phyloP scores from a whole-genome alignment of 148 eudicot genomes.

The Camellia japonica region DNA sequence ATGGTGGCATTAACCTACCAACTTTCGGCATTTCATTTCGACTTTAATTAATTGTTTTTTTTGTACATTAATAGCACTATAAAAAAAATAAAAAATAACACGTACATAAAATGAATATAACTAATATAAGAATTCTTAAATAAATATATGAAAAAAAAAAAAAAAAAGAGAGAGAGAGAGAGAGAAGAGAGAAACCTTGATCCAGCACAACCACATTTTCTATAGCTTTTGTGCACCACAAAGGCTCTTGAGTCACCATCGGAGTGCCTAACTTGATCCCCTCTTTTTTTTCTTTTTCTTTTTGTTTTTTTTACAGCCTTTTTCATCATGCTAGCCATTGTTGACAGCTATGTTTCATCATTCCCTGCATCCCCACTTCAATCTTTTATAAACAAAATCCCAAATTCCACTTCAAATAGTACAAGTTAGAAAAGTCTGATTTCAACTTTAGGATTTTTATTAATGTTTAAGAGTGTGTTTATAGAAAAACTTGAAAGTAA shows the following conservation, averaged over 20 bases:
- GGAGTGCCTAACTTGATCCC: slow-evolving; percentile 11
- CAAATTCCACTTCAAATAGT: neutral
- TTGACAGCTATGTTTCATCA: slow-evolving; percentile 23
- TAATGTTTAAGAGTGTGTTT: too few species aligned
- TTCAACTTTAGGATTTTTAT: too few species aligned
- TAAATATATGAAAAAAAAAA: too few species aligned
- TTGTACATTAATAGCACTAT: neutral
- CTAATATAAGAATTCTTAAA: too few species aligned
- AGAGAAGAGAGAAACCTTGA: neutral
- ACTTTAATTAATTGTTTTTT: neutral
- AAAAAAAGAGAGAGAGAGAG: neutral
- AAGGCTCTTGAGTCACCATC: slow-evolving; percentile 10
- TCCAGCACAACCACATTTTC: neutral
- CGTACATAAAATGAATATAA: too few species aligned
- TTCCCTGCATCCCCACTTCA: neutral
- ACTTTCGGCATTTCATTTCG: neutral
- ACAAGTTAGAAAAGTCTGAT: too few species aligned
- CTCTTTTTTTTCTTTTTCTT: slow-evolving; percentile 11
- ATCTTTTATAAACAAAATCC: neutral
- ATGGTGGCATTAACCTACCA: neutral
- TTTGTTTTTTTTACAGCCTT: neutral
- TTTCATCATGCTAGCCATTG: slow-evolving; percentile 15
- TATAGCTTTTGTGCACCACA: neutral
- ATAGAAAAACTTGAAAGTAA: too few species aligned
- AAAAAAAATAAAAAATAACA: too few species aligned